Base-by-base conservation (phyloP, 257 asterid genomes). In the Capsicum chinense region DNA sequence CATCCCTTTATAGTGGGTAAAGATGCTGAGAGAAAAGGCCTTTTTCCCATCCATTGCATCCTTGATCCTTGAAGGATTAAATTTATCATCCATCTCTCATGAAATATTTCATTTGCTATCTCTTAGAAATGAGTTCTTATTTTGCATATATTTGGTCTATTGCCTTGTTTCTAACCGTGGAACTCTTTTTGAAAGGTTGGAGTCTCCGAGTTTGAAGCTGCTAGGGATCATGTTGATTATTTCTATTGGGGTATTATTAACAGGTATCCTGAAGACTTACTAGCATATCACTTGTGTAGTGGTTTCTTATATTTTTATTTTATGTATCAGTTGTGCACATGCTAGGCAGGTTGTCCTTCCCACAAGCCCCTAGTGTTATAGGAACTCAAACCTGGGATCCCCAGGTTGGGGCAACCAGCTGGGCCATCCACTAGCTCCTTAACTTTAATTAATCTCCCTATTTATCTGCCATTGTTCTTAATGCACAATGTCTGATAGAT, bases 131-230 rank as follows among this genome's bases (percentile, higher is more conserved):
- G 82, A 54, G 50, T 54, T 26, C 82, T 26, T 78, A 54, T 13
- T 64, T 54, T 54, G 81, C 17, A 52, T 52, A 21, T 52, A 52
- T 50, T n/a, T 84, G 54, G 84, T 81, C 76, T 85, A 63, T 54
- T 66, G 80, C 85, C 47, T 74, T 76, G 82, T 52, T 54, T 78
- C 85, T 86, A 87, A 88, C 88, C 42, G 35, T 44, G 48, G 33
- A 80, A 81, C 78, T 88, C 15, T 80, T 88, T 88, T 74, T 60
- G 89, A 82, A 85, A 95, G 99, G 91, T 90, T 97, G 97, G 99
- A 97, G 87, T 90, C 99, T 68, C 99, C 99, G 58, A 97, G 99
- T 90, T 79, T 92, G 79, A 93, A 92, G 93, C 97, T 97, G 87
- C 90, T 97, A 35, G 98, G 97, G 69, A 95, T 97, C 87, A 97